Evolutionary conservation across 169 alveolate genomes (phyloP).

Genomic region (Cryptosporidium canis): DNA sequence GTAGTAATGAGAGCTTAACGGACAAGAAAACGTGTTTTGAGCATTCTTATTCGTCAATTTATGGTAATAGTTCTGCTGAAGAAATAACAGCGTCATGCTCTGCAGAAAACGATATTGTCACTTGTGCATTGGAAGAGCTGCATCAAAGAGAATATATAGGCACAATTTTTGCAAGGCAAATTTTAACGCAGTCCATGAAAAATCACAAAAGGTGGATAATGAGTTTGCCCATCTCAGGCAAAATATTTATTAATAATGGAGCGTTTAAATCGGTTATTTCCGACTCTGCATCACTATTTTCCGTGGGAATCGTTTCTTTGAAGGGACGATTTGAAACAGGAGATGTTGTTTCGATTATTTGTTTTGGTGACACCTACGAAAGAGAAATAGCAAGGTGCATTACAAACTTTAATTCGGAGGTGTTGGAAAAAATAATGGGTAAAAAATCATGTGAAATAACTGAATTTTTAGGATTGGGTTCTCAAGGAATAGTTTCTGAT

Average conservation of each 20-base stretch:
- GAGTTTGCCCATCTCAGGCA: constrained; percentile 60
- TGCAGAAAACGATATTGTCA: constrained; percentile 7
- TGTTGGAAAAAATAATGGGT: constrained; percentile 30
- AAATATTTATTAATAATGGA: constrained; percentile 38
- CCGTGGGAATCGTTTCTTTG: constrained; percentile 27
- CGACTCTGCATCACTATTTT: constrained; percentile 51
- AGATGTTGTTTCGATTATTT: constrained; percentile 52
- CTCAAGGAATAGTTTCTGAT: constrained; percentile 65
- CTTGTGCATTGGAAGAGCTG: constrained; percentile 42
- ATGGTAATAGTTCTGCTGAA: neutral
- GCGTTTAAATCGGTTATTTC: constrained; percentile 37
- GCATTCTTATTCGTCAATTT: neutral
- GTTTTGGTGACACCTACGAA: constrained; percentile 38
- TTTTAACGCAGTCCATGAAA: constrained; percentile 24
- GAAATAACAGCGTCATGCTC: neutral
- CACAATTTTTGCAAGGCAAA: constrained; percentile 39
- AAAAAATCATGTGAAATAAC: constrained; percentile 43
- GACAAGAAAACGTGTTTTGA: neutral
- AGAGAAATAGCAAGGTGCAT: constrained; percentile 67
- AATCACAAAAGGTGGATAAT: constrained; percentile 70
- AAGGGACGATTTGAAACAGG: constrained; percentile 60
- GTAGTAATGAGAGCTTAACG: neutral
- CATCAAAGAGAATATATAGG: constrained; percentile 66
- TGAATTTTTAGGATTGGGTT: constrained; percentile 9
- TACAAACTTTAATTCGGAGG: constrained; percentile 21